Evolutionary conservation across 1,139 yeast genomes (phyloP), one percentile per base, ranked within the genome.

Genomic region (Candida sp.): DNA sequence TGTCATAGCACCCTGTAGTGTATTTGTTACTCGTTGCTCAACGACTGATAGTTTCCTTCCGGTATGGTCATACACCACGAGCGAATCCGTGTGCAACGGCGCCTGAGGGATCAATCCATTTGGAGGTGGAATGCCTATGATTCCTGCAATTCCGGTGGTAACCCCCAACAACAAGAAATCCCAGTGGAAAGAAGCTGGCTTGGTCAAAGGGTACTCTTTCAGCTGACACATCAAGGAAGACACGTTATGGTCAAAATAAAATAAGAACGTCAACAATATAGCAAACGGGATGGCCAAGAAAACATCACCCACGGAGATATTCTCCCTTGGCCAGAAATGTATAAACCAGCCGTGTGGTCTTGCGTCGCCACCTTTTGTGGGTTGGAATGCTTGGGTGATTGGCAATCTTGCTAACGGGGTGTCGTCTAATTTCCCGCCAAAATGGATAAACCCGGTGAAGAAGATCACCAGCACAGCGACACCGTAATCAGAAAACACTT

Each of bases 91-190:
- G 62, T 94, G 99, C 42, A 94, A 68, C 0, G 98, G 99, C 0
- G 98, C 98, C 67, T 94, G 99, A 0, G 99, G 99, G 41, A 94
- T 93, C 37, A 94, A 74, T 0, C 99, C 99, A 68, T 94, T 94
- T 0, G 98, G 98, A 2, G 98, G 92, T 0, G 98, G 99, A 1
- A 94, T 78, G 0, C 99, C 99, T 9, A 94, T 63, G 1, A 93
- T 68, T 0, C 98, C 98, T 3, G 97, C 78, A 2, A 93, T 66
- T 0, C 97, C 96, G 0, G 98, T 94, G 4, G 94, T 88, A 9
- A 90, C 63, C 0, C 98, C 98, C 34, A 94, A 74, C 33, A 94
- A 72, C 42, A 89, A 81, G 63, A 93, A 89, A 68, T 94, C 99
- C 86, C 94, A 94, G 69, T 94, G 98, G 68, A 94, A 94, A 0